Evolutionary conservation across 169 alveolate genomes (phyloP), one percentile per base, ranked within the genome.

Genomic region (Plasmodium sp.): DNA sequence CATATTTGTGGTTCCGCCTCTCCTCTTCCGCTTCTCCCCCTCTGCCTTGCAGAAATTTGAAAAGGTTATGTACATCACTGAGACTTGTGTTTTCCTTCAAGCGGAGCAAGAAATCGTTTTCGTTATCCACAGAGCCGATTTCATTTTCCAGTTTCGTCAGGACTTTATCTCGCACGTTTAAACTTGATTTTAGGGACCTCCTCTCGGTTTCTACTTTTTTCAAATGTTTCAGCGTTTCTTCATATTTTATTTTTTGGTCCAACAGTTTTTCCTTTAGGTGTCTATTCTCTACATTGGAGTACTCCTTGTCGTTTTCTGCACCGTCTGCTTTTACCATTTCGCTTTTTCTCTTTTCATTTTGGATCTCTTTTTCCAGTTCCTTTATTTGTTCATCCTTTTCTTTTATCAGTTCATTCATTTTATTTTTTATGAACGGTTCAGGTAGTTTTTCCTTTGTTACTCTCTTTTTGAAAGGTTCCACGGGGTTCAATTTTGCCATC

Each of bases 201-300:
- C 83, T 92, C 48, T 92, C 95, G 2, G 12, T 31, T 92, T 92
- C 95, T 31, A 82, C 84, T 75, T 75, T 92, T 71, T 92, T 92
- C 54, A 92, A 72, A 82, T 92, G 95, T 71, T 92, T 92, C 54
- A 92, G 22, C 7, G 95, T 82, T 92, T 92, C 95, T 72, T 92
- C 85, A 71, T 92, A 92, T 81, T 92, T 92, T n/a, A 71, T 81
- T 82, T 92, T 92, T 82, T 92, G 92, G 43, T 92, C 86, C 82
- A 90, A 39, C 16, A 90, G n/a, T 43, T 41, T 81, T 90, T 90
- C 94, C 31, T 81, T 90, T 41, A 90, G 81, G 51, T 90, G 80
- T 22, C 48, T 58, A n/a, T 90, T 90, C 9, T 90, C 94, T 67
- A 90, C 43, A 33, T 18, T 58, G 62, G 45, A 18, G 18, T 22